A percentile compares a stretch with the other conserved stretches of the same genome.
These are phyloP conservation scores for Botrytis paeoniae DNA, from an alignment of 2,329 filamentous ascomycete genomes.

Conservation along the genomic window DNA sequence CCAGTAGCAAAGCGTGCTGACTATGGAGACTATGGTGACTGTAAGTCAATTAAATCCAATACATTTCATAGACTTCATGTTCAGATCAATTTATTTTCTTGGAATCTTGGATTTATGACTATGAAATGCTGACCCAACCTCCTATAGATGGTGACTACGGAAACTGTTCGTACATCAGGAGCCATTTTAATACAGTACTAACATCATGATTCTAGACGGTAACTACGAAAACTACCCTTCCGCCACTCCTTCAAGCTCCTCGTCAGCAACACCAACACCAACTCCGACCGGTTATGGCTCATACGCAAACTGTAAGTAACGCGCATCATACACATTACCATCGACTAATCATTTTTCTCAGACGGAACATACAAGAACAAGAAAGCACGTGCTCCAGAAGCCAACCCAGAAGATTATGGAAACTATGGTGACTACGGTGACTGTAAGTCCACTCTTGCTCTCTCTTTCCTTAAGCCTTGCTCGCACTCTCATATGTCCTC, in stretches of 20 bases:
- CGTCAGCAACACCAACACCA: not conserved
- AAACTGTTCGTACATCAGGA: not conserved
- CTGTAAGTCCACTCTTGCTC: not conserved
- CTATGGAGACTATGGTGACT: conserved; percentile 18
- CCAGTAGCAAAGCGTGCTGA: conserved; percentile 1
- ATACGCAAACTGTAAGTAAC: conserved; percentile 19
- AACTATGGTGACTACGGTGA: conserved; percentile 4
- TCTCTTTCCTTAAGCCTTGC: not conserved
- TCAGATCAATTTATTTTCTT: not conserved
- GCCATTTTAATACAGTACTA: not conserved
- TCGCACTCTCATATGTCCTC: conserved; percentile 1
- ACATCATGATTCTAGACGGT: conserved; percentile 5
- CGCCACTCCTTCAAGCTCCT: not conserved
- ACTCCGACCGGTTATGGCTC: conserved; percentile 21
- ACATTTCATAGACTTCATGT: conserved; percentile 2
- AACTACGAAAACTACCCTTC: conserved; percentile 16
- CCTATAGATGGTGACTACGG: conserved; percentile 14
- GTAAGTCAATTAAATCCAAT: not conserved
- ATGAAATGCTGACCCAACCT: conserved; percentile 12
- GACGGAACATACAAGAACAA: conserved; percentile 19
- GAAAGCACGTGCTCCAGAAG: conserved; percentile 16
- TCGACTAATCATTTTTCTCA: not conserved
- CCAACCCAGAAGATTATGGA: conserved; percentile 9
- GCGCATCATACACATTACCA: not conserved
- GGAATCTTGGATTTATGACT: not conserved